Evolutionary conservation across 1,284 basidiomycete species (phyloP).

Genomic region (Naganishia liquefaciens): DNA sequence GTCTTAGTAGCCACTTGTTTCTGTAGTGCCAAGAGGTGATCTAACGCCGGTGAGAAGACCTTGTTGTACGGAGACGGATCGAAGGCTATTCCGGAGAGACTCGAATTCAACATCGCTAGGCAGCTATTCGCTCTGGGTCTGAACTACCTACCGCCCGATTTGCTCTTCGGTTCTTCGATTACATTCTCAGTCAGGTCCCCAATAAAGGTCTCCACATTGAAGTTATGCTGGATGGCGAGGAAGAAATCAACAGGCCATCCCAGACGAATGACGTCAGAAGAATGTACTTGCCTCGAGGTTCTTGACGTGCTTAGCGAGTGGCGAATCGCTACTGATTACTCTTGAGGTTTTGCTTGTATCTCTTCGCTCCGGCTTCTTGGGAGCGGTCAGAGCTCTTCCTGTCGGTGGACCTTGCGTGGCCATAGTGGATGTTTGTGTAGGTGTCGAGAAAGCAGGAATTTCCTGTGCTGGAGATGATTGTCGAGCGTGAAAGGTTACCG

Average conservation of each 20-base stretch:
- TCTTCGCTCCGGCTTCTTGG: conserved; percentile 13
- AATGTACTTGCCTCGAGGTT: conserved; percentile 11
- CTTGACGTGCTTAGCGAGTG: conserved; percentile 20
- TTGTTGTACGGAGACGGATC: conserved; percentile 89
- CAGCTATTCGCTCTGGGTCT: conserved; percentile 4
- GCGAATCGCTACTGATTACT: neutral
- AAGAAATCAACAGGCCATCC: neutral
- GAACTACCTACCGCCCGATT: conserved; percentile 69
- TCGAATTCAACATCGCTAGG: conserved; percentile 9
- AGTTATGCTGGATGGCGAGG: conserved; percentile 46
- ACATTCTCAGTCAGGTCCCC: conserved; percentile 79
- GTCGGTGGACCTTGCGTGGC: neutral
- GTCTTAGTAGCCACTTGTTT: conserved; percentile 85
- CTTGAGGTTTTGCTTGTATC: neutral
- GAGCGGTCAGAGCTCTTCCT: neutral
- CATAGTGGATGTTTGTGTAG: neutral
- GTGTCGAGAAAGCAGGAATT: too few relatives aligned
- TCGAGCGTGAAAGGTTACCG: too few relatives aligned
- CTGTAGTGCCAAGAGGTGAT: conserved; percentile 78
- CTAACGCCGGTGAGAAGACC: conserved; percentile 86
- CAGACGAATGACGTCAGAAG: neutral
- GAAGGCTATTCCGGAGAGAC: conserved; percentile 64
- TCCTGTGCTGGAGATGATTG: too few relatives aligned
- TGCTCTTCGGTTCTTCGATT: conserved; percentile 76
- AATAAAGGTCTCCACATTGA: conserved; percentile 88